phyloP scores from a whole-genome alignment of 345 rosid genomes.

The Noccaea bulbosa region DNA sequence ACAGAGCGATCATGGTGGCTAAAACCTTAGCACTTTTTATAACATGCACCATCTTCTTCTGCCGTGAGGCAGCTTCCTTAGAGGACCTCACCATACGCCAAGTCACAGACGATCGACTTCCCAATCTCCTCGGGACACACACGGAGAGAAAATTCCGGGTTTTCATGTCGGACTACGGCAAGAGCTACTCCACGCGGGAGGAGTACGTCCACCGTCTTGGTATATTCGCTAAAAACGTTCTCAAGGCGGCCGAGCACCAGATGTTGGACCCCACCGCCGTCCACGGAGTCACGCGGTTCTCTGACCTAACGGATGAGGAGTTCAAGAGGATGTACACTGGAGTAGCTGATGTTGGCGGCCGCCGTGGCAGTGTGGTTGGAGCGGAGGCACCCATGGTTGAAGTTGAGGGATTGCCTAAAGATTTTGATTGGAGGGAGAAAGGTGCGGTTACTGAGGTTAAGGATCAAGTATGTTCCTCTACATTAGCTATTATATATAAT shows the following conservation, averaged over 20 bases:
- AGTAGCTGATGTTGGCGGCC: constrained; percentile 37
- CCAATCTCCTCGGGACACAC: constrained; percentile 43
- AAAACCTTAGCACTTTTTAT: constrained; percentile 31
- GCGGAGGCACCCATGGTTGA: constrained; percentile 39
- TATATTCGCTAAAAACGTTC: constrained; percentile 67
- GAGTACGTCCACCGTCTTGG: constrained; percentile 77
- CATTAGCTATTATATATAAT: not conserved
- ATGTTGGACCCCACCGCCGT: constrained; percentile 70
- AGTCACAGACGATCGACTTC: constrained; percentile 49
- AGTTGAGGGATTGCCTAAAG: constrained; percentile 61
- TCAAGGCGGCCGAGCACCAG: constrained; percentile 82
- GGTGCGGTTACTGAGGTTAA: constrained; percentile 92
- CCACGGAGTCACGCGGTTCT: constrained; percentile 81
- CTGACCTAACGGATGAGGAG: constrained; percentile 79
- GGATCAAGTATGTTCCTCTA: constrained; percentile 60
- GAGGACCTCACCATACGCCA: constrained; percentile 50
- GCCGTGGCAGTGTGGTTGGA: constrained; percentile 26
- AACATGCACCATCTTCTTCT: constrained; percentile 33
- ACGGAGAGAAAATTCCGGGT: constrained; percentile 57
- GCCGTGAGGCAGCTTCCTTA: constrained; percentile 21
- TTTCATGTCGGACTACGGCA: constrained; percentile 64
- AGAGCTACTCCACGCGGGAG: constrained; percentile 59
- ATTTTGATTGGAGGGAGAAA: constrained; percentile 87
- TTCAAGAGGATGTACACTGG: constrained; percentile 69
- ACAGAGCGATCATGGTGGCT: constrained; percentile 39